phyloP scores from a whole-genome alignment of 1,139 yeast genomes.

The Candida tunisiensis region DNA sequence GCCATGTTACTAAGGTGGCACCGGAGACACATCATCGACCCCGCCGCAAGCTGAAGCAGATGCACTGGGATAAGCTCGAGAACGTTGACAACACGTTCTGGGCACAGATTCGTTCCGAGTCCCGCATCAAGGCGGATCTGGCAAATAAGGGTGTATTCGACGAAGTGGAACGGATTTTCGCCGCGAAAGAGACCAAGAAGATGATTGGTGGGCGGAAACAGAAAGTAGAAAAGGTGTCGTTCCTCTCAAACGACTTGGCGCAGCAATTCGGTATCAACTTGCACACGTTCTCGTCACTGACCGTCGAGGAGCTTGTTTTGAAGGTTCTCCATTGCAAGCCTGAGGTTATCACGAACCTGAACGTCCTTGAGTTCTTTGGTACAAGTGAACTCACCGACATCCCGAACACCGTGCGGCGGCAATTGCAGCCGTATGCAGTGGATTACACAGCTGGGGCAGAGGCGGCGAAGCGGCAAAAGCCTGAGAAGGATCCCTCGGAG shows the following conservation, averaged over 20 bases:
- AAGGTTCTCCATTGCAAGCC: conserved; percentile 59
- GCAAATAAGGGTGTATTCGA: conserved; percentile 55
- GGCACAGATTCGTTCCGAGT: conserved; percentile 35
- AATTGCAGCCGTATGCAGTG: conserved; percentile 54
- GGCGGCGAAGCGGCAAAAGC: conserved; percentile 18
- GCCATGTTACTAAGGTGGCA: background rate
- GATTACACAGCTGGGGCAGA: conserved; percentile 25
- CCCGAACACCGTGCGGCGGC: conserved; percentile 47
- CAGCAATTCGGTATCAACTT: conserved; percentile 87
- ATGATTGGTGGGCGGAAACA: conserved; percentile 18
- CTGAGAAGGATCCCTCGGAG: conserved; percentile 41
- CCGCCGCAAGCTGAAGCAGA: conserved; percentile 49
- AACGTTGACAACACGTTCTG: conserved; percentile 63
- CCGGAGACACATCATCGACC: background rate
- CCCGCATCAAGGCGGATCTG: conserved; percentile 33
- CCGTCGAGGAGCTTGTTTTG: conserved; percentile 45
- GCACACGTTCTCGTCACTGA: conserved; percentile 52
- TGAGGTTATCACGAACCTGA: conserved; percentile 48
- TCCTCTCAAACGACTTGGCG: conserved; percentile 65
- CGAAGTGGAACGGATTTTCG: conserved; percentile 69
- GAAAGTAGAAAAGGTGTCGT: conserved; percentile 32
- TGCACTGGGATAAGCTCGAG: conserved; percentile 84
- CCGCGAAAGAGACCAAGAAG: conserved; percentile 36
- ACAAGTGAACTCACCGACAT: conserved; percentile 57
- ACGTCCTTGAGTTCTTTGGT: conserved; percentile 69